Percentiles rank a stretch among this genome's conserved stretches.
phyloP scores from a whole-genome alignment of 805 yeast species.

The Lachancea thermotolerans region DNA sequence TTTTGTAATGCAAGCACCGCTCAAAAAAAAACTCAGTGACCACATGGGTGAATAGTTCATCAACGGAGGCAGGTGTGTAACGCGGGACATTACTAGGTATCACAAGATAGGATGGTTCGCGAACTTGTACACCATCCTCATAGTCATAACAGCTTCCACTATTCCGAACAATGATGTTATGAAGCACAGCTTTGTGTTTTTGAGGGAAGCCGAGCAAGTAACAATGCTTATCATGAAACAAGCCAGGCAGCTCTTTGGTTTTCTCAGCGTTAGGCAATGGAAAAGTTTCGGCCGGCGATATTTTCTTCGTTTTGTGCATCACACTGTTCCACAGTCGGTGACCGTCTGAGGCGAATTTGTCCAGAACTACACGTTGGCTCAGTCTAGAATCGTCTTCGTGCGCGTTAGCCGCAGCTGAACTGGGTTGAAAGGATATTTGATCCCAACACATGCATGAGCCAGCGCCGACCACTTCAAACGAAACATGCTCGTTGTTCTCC shows the following conservation, averaged over 20 bases:
- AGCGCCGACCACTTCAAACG: conserved; percentile 28
- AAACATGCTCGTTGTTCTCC: conserved; percentile 13
- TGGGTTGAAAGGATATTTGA: conserved; percentile 4
- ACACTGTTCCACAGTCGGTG: conserved; percentile 27
- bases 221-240: conserved; percentile 16
- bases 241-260: neutral
- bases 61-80: neutral
- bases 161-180: conserved; percentile 21
- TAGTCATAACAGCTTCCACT: conserved; percentile 15
- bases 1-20: conserved; percentile 55
- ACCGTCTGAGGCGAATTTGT: conserved; percentile 25
- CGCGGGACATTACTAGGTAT: conserved; percentile 18
- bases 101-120: conserved; percentile 11
- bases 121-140: neutral
- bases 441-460: conserved; percentile 29
- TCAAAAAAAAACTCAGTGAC: conserved; percentile 82
- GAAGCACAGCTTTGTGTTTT: conserved; percentile 17
- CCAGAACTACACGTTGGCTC: conserved; percentile 9
- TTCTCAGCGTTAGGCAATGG: neutral
- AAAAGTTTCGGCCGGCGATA: neutral
- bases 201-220: conserved; percentile 15
- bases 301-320: conserved; percentile 13
- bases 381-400: neutral
- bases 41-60: conserved; percentile 18
- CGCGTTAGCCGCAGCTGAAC: neutral